Evolutionary conservation across 2,329 filamentous ascomycete species (phyloP), one percentile per base, ranked within the genome.

Genomic region (Hawksworthiomyces lignivorus): DNA sequence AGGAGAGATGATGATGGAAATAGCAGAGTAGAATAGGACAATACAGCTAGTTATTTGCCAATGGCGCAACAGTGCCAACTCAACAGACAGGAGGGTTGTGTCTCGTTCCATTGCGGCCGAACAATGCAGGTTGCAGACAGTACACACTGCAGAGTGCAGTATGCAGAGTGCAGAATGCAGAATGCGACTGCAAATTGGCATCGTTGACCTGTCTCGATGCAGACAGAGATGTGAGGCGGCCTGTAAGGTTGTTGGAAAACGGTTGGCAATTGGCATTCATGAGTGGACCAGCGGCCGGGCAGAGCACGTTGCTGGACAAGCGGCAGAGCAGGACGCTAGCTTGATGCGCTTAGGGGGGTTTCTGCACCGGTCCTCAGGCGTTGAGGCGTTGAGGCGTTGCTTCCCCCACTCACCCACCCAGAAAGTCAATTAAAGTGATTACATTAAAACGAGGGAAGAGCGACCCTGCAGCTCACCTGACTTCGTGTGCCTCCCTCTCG

Each of bases 211-310:
- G 21, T 21, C 33, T 29, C 7, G 34, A 43, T 32, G 34, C 28
- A 29, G 36, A 26, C 44, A 29, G 22, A 46, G 45, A 49, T 50
- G 49, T 41, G 47, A 51, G 54, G 55, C 55, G 39, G 48, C 54
- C 55, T 54, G 44, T 54, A 37, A 48, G 46, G 41, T 46, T 9
- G n/a, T 11, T 7, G 3, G 15, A 19, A 29, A 8, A 12, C 24
- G 39, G 32, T 18, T 31, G 39, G 36, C 49, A 44, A 55, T 51
- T 53, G 51, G 41, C 36, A 38, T 43, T 36, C 44, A 32, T 29
- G 47, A 48, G 43, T 51, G 53, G 47, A 35, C 41, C 39, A 35
- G n/a, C n/a, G n/a, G n/a, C n/a, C n/a, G n/a, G n/a, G n/a, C n/a
- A n/a, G n/a, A n/a, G n/a, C n/a, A n/a, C n/a, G n/a, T n/a, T n/a